Base-by-base conservation (phyloP, 1,284 basidiomycete species). In the Cutaneotrichosporon sp. region DNA sequence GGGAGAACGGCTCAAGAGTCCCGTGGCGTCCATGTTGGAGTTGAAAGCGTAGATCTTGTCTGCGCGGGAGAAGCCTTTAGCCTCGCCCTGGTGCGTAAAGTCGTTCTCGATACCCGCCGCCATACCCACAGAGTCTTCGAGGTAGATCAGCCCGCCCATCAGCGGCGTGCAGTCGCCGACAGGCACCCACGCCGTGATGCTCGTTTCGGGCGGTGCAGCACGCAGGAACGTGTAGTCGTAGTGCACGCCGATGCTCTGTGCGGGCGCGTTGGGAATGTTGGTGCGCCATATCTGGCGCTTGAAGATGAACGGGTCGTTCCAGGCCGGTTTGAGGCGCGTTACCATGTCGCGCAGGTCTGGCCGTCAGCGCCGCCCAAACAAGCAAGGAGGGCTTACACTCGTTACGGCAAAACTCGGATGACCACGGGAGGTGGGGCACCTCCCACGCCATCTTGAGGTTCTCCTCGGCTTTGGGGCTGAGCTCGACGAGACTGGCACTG, bases 151-250 rank as follows among this genome's bases (percentile, higher is more conserved):
- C 4, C 64, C 62, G 26, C 64, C 64, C 40, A 50, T 45, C n/a
- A 38, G 37, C 4, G 57, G 57, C 10, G 36, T 22, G 47, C 54
- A 55, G 46, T 61, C 60, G 13, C 64, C 64, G 15, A 66, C 60
- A 3, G 64, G 64, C 18, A 66, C 55, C 64, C 62, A 66, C 4
- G 59, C 64, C 9, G 64, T 66, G 8, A 66, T 45, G 10, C 56
- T 50, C 5, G 58, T 66, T 5, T 30, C 26, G 5, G 64, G 59
- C 14, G 61, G 59, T 3, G 53, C 63, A 33, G 37, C 51, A 12
- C 61, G 59, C 1, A 65, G 51, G 52, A 65, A 65, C 34, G 58
- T 53, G 26, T 62, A 55, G 46, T 62, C 60, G 40, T 55, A 59
- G 49, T 62, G 60, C 22, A 62, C 60, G n/a, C 51, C 51, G 7